These are phyloP conservation scores for Tribonema minus DNA, from an alignment of 108 stramenopile genomes.

Conservation along the genomic window DNA sequence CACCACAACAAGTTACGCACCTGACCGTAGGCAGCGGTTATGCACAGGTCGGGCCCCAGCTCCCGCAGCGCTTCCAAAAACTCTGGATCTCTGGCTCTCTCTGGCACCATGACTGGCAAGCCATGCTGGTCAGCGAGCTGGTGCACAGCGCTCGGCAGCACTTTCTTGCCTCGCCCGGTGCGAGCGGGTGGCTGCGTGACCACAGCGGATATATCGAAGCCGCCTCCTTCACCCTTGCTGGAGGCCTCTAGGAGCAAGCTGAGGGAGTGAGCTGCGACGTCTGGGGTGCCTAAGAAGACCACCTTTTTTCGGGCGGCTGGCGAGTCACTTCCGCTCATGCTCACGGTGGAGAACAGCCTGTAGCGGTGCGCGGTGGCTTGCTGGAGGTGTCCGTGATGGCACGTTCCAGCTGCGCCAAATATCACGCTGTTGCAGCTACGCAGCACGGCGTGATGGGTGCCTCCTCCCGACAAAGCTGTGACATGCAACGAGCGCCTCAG, in stretches of 20 bases:
- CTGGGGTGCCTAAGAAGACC: conserved; percentile 90
- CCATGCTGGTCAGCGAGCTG: conserved; percentile 70
- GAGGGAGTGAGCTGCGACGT: conserved; percentile 86
- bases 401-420: too few relatives aligned
- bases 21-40: conserved; percentile 96
- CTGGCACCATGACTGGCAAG: conserved; percentile 73
- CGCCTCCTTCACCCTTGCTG: conserved; percentile 34
- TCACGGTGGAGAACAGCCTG: too few relatives aligned
- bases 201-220: conserved; percentile 76
- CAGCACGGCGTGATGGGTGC: too few relatives aligned
- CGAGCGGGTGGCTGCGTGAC: conserved; percentile 89
- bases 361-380: too few relatives aligned
- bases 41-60: conserved; percentile 83
- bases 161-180: conserved; percentile 70
- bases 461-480: too few relatives aligned
- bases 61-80: conserved; percentile 68
- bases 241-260: conserved; percentile 67
- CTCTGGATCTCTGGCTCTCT: conserved; percentile 74
- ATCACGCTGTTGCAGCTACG: too few relatives aligned
- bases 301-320: conserved; percentile 64
- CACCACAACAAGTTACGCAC: too few relatives aligned
- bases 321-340: too few relatives aligned
- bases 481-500: too few relatives aligned
- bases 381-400: too few relatives aligned
- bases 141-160: conserved; percentile 76